Conservation (phyloP, 768 basidiomycete species). For the Boletellus ananiceps region DNA sequence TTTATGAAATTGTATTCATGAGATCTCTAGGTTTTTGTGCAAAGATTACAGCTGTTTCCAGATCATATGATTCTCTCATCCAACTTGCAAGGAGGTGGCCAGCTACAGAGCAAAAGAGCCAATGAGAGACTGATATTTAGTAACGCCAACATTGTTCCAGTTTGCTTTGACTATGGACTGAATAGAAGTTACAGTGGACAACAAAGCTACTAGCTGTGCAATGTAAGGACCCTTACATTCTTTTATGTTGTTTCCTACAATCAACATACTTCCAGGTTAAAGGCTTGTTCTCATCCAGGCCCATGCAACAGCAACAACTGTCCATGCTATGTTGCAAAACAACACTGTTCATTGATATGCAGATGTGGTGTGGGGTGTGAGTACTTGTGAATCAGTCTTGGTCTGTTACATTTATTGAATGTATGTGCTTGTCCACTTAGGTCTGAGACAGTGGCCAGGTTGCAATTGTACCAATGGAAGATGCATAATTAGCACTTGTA, state of each 20-base stretch:
- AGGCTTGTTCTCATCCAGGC: conserved; percentile 46
- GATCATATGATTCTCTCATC: conserved; percentile 17
- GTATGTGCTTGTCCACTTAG: background rate
- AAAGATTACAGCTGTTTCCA: conserved; percentile 17
- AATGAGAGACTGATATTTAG: conserved; percentile 14
- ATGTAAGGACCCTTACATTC: conserved; percentile 12
- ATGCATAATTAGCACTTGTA: conserved; percentile 26
- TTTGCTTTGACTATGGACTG: background rate
- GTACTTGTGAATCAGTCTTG: conserved; percentile 9
- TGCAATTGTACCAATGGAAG: conserved; percentile 28
- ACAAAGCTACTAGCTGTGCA: background rate
- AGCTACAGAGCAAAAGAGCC: conserved; percentile 2
- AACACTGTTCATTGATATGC: conserved; percentile 47
- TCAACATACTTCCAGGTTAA: conserved; percentile 17
- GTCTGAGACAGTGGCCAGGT: conserved; percentile 13
- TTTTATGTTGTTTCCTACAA: background rate
- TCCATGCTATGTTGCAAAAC: conserved; percentile 34
- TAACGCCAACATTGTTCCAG: background rate
- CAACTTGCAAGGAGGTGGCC: background rate
- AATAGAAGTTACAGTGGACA: conserved; percentile 15
- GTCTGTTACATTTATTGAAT: background rate
- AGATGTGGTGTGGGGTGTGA: conserved; percentile 42
- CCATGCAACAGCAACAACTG: conserved; percentile 41
- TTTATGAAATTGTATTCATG: background rate
- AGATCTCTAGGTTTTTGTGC: conserved; percentile 14